Conservation (phyloP, 2,329 filamentous ascomycete species). For the Colletotrichum higginsianum region DNA sequence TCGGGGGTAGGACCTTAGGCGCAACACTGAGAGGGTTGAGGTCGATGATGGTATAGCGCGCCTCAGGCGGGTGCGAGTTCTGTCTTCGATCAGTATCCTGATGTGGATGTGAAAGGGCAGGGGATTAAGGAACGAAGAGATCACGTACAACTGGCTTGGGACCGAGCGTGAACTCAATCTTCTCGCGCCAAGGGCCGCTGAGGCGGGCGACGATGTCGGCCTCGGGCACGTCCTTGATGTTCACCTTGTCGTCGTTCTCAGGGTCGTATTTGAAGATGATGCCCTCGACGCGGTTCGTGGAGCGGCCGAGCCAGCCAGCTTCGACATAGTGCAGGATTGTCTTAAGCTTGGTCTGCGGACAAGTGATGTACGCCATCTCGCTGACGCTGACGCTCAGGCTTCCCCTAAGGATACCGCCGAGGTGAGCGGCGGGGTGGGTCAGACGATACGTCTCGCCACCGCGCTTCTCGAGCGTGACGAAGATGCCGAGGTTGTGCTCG, state of each 20-base stretch:
- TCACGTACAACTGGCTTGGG: conserved; percentile 73
- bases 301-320: conserved; percentile 93
- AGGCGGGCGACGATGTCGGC: conserved; percentile 87
- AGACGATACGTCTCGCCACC: conserved; percentile 94
- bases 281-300: conserved; percentile 92
- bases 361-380: conserved; percentile 90
- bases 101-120: conserved; percentile 1
- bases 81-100: conserved; percentile 45
- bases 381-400: conserved; percentile 92
- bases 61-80: conserved; percentile 66
- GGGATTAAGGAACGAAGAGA: background rate
- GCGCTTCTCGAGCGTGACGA: conserved; percentile 85
- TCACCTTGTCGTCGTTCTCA: conserved; percentile 83
- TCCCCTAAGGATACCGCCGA: conserved; percentile 89
- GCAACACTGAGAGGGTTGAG: conserved; percentile 86
- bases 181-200: conserved; percentile 88
- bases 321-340: conserved; percentile 93
- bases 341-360: conserved; percentile 91
- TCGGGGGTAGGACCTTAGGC: conserved; percentile 83
- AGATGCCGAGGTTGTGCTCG: conserved; percentile 95
- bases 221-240: conserved; percentile 88
- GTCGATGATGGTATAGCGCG: conserved; percentile 86
- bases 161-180: conserved; percentile 73
- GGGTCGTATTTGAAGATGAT: conserved; percentile 93
- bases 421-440: conserved; percentile 92